Percentiles rank a stretch among this genome's conserved stretches.
phyloP scores from a whole-genome alignment of 2,329 filamentous ascomycete species.

The Seiridium unicorne region DNA sequence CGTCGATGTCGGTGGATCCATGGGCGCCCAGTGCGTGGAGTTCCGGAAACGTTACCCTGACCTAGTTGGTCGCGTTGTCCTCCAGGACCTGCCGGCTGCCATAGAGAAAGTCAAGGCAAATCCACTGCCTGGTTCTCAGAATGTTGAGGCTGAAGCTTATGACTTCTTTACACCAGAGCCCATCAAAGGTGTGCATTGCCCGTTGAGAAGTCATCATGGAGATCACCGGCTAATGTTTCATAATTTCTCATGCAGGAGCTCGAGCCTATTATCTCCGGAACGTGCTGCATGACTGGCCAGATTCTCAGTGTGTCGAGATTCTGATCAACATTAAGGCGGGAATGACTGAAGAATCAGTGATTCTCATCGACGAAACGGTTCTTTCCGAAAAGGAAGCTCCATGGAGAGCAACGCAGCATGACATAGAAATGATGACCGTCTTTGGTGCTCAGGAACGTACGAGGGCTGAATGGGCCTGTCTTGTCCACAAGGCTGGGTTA shows the following conservation, averaged over 20 bases:
- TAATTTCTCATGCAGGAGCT: slow-evolving; percentile 13
- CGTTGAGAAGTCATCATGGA: background rate
- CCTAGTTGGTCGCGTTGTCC: background rate
- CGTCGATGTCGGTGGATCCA: background rate
- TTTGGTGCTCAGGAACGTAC: slow-evolving; percentile 15
- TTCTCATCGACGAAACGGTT: slow-evolving; percentile 20
- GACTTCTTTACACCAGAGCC: background rate
- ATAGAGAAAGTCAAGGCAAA: background rate
- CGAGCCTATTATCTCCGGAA: slow-evolving; percentile 18
- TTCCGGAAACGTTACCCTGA: background rate
- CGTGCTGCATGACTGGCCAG: slow-evolving; percentile 17
- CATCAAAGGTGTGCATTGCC: background rate
- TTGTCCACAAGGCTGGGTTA: slow-evolving; percentile 6
- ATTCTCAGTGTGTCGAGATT: slow-evolving; percentile 5
- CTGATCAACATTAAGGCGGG: slow-evolving; percentile 9
- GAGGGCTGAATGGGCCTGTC: slow-evolving; percentile 9
- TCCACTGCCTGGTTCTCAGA: background rate
- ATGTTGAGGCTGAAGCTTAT: background rate
- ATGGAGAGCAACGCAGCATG: slow-evolving; percentile 7
- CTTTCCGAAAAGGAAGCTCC: slow-evolving; percentile 10
- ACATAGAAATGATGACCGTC: slow-evolving; percentile 16
- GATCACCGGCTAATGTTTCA: background rate
- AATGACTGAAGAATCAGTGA: slow-evolving; percentile 14
- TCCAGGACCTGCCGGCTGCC: background rate
- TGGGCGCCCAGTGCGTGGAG: background rate